Percentiles rank a stretch among this genome's conserved stretches.
These are phyloP conservation scores for Fusarium heterosporum DNA, from an alignment of 2,329 filamentous ascomycete species.

Conservation along the genomic window DNA sequence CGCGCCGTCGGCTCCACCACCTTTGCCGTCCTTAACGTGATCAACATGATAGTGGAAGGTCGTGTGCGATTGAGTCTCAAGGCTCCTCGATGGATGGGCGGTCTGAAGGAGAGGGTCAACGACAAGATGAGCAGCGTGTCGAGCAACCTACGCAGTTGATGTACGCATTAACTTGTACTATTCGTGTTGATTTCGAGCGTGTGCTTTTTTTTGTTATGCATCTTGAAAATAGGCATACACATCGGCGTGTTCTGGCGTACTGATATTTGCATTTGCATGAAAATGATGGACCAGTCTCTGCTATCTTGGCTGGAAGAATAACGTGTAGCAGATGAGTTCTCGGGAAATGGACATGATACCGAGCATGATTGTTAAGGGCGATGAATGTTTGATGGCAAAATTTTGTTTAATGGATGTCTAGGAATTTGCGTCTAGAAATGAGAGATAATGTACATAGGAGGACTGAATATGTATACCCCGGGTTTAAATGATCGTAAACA, in stretches of 20 bases:
- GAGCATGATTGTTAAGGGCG: conserved; percentile 19
- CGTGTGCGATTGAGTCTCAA: conserved; percentile 73
- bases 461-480: conserved; percentile 33
- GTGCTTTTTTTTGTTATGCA: conserved; percentile 23
- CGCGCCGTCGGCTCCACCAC: conserved; percentile 83
- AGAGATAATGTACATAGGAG: conserved; percentile 19
- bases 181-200: conserved; percentile 5
- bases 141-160: conserved; percentile 56
- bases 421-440: conserved; percentile 2
- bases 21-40: conserved; percentile 84
- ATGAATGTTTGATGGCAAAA: conserved; percentile 17
- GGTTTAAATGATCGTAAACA: conserved; percentile 6
- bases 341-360: conserved; percentile 19
- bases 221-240: conserved; percentile 28
- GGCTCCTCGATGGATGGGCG: conserved; percentile 63
- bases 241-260: conserved; percentile 32
- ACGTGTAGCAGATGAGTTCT: conserved; percentile 31
- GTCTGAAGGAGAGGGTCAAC: conserved; percentile 57
- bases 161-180: background rate
- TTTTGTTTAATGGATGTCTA: conserved; percentile 22
- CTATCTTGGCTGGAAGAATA: conserved; percentile 14
- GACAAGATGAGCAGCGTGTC: conserved; percentile 64
- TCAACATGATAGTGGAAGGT: conserved; percentile 90
- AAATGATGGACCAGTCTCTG: conserved; percentile 7
- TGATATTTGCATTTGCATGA: conserved; percentile 22